Base-by-base conservation (phyloP, 768 basidiomycete species). In the Lactifluus echinatus region DNA sequence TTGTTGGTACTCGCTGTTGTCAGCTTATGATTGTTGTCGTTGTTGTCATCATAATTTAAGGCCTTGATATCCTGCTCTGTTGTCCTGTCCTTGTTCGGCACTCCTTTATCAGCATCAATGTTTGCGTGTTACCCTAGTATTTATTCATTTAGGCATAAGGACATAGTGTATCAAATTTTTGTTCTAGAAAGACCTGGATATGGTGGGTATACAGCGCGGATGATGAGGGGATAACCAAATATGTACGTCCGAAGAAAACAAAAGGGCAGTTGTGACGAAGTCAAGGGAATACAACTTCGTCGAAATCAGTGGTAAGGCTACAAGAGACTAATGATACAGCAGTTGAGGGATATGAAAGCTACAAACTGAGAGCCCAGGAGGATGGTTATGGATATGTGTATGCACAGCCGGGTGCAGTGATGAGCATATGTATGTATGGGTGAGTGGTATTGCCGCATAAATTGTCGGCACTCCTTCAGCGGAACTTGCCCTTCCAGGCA, bases 401-500 rank as follows among this genome's bases (percentile, higher is more conserved):
- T 40, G 24, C 24, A 26, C 34, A 40, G 17, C n/a, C 6, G 14
- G 26, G 11, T 15, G 7, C 34, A 3, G 28, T 11, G 21, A 28
- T 21, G 36, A 24, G 28, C 15, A 21, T n/a, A 37, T n/a, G 43
- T 4, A 3, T 11, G 17, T 29, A n/a, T n/a, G n/a, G n/a, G n/a
- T n/a, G n/a, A n/a, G n/a, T n/a, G n/a, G n/a, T n/a, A n/a, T n/a
- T n/a, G n/a, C n/a, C n/a, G n/a, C n/a, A n/a, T n/a, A n/a, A n/a
- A n/a, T n/a, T n/a, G n/a, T n/a, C n/a, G n/a, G n/a, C n/a, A n/a
- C n/a, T 31, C 33, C 19, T 46, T 62, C 39, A 63, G 34, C 58
- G 60, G 50, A 63, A 55, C 43, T 45, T 54, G 39, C 70, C 66
- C 57, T 67, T 71, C 77, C 75, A 79, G 28, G 75, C 71, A 53